Base-by-base conservation (phyloP, 768 basidiomycete genomes). In the Podaxis sp. region DNA sequence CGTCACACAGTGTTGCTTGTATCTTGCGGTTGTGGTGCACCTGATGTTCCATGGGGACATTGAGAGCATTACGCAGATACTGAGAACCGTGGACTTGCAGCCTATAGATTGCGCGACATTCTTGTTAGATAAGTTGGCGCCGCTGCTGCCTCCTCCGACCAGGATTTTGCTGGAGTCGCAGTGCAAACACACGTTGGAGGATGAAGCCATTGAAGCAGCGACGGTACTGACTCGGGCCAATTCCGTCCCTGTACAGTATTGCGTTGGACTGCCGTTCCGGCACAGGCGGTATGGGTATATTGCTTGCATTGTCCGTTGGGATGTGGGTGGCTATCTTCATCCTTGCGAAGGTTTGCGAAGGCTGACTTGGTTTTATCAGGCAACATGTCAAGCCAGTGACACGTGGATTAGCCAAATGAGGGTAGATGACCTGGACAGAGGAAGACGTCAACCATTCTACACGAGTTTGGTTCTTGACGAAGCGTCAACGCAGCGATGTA, bases 381-480 rank as follows among this genome's bases (percentile, higher is more conserved):
- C 37, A n/a, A 66, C 38, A 1, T 85, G 83, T 65, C 72, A 67
- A 61, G 77, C 78, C 12, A 66, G 73, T 8, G 78, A 79, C 51
- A 72, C 66, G 26, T 84, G 82, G 83, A 81, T 81, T 11, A 55
- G 48, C 15, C 68, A 74, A 30, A 84, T 82, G 82, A 66, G 69
- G 24, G 74, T 84, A 1, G 73, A 80, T 62, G 62, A 66, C 10
- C 72, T 85, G 15, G 46, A 69, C 28, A 66, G 73, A 22, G 82
- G 84, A 20, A 70, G 76, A 24, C 64, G 78, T 49, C 84, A 86
- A 60, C 82, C 84, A 1, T 85, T 84, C 64, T 86, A 86, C 65
- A 70, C 73, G 33, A 68, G 76, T 38, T 63, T 79, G 46, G 67
- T 74, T 20, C 44, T 51, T 49, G 48, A 50, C 12, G 67, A 71